These are phyloP conservation scores for Fusarium irregulare DNA, from an alignment of 2,329 filamentous ascomycete genomes.

Conservation along the genomic window DNA sequence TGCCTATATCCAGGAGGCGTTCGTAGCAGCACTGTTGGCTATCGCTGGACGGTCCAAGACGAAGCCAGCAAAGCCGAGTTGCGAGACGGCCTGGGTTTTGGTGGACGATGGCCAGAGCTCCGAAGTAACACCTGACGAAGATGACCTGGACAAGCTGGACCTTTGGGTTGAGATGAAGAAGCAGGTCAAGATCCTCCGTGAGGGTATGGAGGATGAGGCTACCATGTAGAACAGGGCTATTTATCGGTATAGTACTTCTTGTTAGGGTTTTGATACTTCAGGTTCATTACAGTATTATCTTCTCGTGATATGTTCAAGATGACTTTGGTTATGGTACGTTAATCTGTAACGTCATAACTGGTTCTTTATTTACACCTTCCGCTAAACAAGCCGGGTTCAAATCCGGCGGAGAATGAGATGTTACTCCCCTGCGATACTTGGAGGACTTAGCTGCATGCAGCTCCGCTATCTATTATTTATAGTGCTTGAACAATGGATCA, in stretches of 20 bases:
- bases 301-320: too few species aligned
- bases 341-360: too few species aligned
- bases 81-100: background rate
- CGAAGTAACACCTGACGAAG: background rate
- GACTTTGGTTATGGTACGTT: too few species aligned
- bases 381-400: too few species aligned
- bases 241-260: background rate
- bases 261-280: background rate
- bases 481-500: too few species aligned
- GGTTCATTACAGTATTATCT: too few species aligned
- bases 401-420: too few species aligned
- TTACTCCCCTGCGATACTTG: too few species aligned
- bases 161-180: constrained; percentile 3
- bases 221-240: background rate
- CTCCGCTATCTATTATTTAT: too few species aligned
- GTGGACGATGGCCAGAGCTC: background rate
- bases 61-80: background rate
- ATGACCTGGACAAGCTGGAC: background rate
- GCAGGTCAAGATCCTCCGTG: constrained; percentile 2
- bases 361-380: too few species aligned
- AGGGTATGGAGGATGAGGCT: background rate
- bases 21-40: background rate
- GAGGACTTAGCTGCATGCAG: too few species aligned
- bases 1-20: constrained; percentile 6
- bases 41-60: background rate